Percentiles rank a stretch among this genome's conserved stretches.
Evolutionary conservation across 2,329 filamentous ascomycete genomes (phyloP).

Genomic region (Fusarium sp.): DNA sequence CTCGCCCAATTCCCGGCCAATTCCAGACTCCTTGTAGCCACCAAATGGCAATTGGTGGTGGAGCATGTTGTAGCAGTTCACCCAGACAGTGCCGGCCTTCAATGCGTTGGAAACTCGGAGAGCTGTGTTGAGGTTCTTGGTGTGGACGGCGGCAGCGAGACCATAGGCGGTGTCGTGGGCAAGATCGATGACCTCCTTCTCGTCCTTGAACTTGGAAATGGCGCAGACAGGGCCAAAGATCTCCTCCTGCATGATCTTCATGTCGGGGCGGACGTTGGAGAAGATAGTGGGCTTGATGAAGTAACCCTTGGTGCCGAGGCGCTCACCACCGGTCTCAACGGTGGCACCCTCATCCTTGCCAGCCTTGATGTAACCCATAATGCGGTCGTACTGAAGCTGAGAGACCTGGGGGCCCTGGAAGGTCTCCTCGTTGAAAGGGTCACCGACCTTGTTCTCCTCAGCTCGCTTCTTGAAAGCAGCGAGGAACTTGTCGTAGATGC

Average conservation of each 20-base stretch:
- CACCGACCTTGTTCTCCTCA: conserved; percentile 78
- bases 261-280: conserved; percentile 79
- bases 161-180: conserved; percentile 84
- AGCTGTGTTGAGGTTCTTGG: conserved; percentile 81
- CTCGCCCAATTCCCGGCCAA: conserved; percentile 79
- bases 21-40: conserved; percentile 81
- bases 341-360: conserved; percentile 68
- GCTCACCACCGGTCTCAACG: conserved; percentile 63
- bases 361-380: conserved; percentile 82
- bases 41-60: conserved; percentile 74
- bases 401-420: conserved; percentile 92
- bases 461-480: conserved; percentile 82
- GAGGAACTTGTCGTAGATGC: conserved; percentile 88
- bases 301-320: conserved; percentile 80
- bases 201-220: conserved; percentile 85
- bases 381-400: conserved; percentile 85
- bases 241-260: conserved; percentile 93
- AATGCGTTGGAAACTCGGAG: conserved; percentile 80
- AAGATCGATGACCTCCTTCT: conserved; percentile 78
- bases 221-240: conserved; percentile 90
- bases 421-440: conserved; percentile 80
- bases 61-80: conserved; percentile 63
- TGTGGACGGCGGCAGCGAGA: conserved; percentile 85
- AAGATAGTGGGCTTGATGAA: conserved; percentile 95
- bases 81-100: conserved; percentile 74